Percentiles rank a stretch among this genome's conserved stretches.
These are phyloP conservation scores for Ceratobasidium sp. DNA, from an alignment of 1,284 basidiomycete species.

Conservation along the genomic window DNA sequence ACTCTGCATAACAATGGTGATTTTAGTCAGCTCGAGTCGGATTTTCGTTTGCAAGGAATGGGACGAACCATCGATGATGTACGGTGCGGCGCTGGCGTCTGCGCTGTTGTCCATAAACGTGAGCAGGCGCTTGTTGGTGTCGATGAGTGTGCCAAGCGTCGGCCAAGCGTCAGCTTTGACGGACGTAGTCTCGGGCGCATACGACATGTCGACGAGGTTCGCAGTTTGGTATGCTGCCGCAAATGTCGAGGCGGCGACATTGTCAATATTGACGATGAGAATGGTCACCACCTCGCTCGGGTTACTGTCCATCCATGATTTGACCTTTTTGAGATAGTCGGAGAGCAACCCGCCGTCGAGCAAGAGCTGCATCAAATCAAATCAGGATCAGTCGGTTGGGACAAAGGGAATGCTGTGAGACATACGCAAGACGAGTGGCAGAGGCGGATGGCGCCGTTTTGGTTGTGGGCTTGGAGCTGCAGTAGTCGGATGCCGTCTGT, in stretches of 20 bases:
- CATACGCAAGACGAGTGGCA: conserved; percentile 84
- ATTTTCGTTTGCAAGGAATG: conserved; percentile 3
- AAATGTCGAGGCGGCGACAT: conserved; percentile 64
- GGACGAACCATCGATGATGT: conserved; percentile 80
- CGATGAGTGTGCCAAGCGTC: conserved; percentile 68
- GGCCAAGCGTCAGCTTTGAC: conserved; percentile 77
- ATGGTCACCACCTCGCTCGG: conserved; percentile 90
- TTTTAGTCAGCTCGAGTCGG: conserved; percentile 41
- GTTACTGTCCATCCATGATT: conserved; percentile 85
- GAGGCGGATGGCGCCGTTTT: conserved; percentile 67
- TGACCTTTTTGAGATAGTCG: conserved; percentile 60
- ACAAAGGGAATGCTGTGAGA: conserved; percentile 42
- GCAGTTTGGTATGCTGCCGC: conserved; percentile 73
- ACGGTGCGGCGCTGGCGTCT: conserved; percentile 73
- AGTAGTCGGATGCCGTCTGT: conserved; percentile 90
- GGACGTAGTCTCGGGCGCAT: conserved; percentile 67
- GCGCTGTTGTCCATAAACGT: conserved; percentile 86
- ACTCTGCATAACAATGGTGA: conserved; percentile 61
- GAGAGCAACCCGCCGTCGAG: conserved; percentile 75
- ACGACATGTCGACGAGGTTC: conserved; percentile 75
- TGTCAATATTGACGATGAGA: conserved; percentile 86
- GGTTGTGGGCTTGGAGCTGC: conserved; percentile 85
- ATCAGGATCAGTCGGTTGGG: background rate
- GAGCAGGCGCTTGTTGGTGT: conserved; percentile 76
- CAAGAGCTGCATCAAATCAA: conserved; percentile 58